Evolutionary conservation across 164 flowering plant species (phyloP), one percentile per base, ranked within the genome.

Genomic region (Stephania yunnanensis): DNA sequence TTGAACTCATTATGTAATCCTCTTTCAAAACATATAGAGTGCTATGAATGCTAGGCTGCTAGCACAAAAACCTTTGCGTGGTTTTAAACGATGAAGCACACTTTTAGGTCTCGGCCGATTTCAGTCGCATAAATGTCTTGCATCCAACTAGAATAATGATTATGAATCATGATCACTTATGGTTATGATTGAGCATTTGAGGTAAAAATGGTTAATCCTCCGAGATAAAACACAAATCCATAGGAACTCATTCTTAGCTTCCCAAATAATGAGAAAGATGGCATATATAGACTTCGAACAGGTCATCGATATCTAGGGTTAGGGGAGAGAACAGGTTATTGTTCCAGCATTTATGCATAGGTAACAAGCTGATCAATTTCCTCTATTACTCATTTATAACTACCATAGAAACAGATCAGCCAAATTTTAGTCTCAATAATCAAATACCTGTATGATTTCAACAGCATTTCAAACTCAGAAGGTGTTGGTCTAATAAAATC

Each of bases 401-500:
- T 42, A 69, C 13, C 45, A 2, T 12, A 45, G 22, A 55, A 3
- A 17, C 8, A 22, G 31, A 15, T 25, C 3, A 2, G 11, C 25
- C 20, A 58, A 20, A 20, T 20, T 15, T 22, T 31, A 71, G 10
- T 17, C 29, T 36, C 9, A 42, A 19, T 20, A 31, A 19, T 44
- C 19, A 52, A 10, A 73, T 58, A 84, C 92, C 86, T 85, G 81
- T 75, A 71, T 71, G 75, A 22, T 71, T 82, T 82, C 75, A n/a
- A 75, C 73, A 75, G 6, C 20, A 77, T 72, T 10, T 55, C 72
- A 76, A 84, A 79, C 72, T 92, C 97, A 10, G 81, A 77, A 19
- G 72, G 77, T 46, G 89, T 87, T 42, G 88, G 89, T 42, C 87
- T 90, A 17, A 88, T 29, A 77, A 77, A 92, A 80, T 92, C 94